Evolutionary conservation across 352 stramenopile species (phyloP), one percentile per base, ranked within the genome.

Genomic region (Phytophthora crassamura): DNA sequence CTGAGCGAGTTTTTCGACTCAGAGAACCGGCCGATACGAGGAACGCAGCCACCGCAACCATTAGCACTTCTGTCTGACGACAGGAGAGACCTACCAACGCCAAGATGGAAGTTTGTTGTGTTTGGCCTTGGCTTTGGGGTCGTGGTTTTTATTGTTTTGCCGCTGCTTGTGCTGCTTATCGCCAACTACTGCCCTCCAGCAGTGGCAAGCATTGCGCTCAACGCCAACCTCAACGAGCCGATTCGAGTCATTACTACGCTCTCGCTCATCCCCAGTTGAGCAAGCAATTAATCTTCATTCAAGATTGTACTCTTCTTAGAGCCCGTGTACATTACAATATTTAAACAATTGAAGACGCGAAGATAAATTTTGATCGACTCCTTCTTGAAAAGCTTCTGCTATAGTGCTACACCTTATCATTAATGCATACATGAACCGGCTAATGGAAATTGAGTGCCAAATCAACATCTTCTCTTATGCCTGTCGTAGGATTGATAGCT

Each of bases 211-310:
- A 69, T 84, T 35, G 78, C 56, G 8, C 55, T 86, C 33, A 82
- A 86, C 39, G 61, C 73, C 32, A 75, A 67, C 34, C 45, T 81
- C 5, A 86, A 77, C 52, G 77, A 82, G 18, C 47, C 71, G 10
- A 67, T 82, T 40, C 64, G 70, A 4, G 25, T 35, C 2, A 45
- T 73, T 14, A 70, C 74, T 9, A 63, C 64, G 9, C 41, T 72
- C 14, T 72, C 64, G 9, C 47, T 67, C 30, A 16, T 52, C n/a
- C 28, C 33, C n/a, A 61, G 22, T n/a, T 51, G 15, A 36, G 4
- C 22, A 32, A 22, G 35, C 32, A 41, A 43, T 12, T 34, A 28
- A 25, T 11, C 5, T 7, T 7, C 30, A 28, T 58, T 8, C n/a
- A n/a, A n/a, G n/a, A n/a, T n/a, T n/a, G n/a, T 58, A 47, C 22